These are phyloP conservation scores for Orbilia oligospora DNA, from an alignment of 2,329 filamentous ascomycete genomes.

Conservation along the genomic window DNA sequence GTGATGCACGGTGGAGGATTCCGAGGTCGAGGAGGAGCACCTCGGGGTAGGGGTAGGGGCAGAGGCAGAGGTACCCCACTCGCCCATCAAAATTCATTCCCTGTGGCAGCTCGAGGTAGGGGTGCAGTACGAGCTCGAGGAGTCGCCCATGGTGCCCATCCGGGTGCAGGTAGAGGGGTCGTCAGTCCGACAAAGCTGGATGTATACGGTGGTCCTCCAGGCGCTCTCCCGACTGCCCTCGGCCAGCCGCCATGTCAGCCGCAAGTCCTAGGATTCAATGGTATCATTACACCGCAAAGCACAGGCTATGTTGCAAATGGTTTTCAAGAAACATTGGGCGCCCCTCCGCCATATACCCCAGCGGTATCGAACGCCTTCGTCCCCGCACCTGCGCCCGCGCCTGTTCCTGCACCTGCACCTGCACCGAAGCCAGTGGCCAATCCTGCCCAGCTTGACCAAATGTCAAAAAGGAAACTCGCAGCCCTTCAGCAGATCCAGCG, in stretches of 20 bases:
- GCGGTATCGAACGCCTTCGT: slow-evolving; percentile 8
- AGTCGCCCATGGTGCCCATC: slow-evolving; percentile 7
- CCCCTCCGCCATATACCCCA: slow-evolving; percentile 41
- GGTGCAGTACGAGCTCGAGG: slow-evolving; percentile 27
- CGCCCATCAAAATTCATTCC: not conserved
- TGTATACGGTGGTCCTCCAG: not conserved
- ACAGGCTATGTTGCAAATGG: not conserved
- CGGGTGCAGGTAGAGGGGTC: slow-evolving; percentile 18
- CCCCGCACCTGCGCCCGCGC: no score
- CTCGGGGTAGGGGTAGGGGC: slow-evolving; percentile 1
- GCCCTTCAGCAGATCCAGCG: slow-evolving; percentile 43
- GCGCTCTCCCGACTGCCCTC: not conserved
- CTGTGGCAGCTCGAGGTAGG: slow-evolving; percentile 8
- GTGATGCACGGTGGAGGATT: slow-evolving; percentile 24
- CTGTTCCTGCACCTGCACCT: no score
- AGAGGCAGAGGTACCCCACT: slow-evolving; percentile 19
- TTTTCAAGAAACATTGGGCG: slow-evolving; percentile 18
- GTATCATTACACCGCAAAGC: not conserved
- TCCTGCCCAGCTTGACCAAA: slow-evolving; percentile 33
- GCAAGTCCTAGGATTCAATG: not conserved
- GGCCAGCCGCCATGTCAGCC: slow-evolving; percentile 4
- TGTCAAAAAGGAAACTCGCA: slow-evolving; percentile 39
- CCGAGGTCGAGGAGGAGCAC: slow-evolving; percentile 16
- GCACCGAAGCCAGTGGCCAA: slow-evolving; percentile 23
- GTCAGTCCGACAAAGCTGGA: not conserved